Conservation (phyloP, 2,329 filamentous ascomycete species). For the Curvularia sp. region DNA sequence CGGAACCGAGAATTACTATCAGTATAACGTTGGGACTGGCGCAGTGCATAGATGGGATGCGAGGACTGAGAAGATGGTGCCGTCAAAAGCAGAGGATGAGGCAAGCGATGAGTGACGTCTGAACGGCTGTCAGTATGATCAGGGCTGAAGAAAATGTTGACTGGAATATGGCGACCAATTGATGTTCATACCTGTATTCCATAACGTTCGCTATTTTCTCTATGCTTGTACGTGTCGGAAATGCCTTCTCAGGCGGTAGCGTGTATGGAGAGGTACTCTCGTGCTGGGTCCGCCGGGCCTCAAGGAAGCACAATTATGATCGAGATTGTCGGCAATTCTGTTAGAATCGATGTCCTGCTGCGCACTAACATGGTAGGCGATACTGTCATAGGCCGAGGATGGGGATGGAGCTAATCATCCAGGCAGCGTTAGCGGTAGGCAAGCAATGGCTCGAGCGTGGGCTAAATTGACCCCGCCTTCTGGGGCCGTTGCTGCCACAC, state of each 20-base stretch:
- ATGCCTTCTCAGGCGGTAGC: background rate
- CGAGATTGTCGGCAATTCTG: background rate
- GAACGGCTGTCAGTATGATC: no score
- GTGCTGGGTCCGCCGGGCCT: background rate
- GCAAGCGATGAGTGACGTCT: no score
- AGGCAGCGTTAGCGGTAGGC: background rate
- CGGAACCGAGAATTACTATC: slow-evolving; percentile 83
- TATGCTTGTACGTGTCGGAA: background rate
- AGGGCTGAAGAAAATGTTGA: background rate
- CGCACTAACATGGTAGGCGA: background rate
- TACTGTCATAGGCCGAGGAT: background rate
- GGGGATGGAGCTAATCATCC: background rate
- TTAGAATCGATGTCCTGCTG: background rate
- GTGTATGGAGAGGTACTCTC: background rate
- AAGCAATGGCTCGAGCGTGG: slow-evolving; percentile 8
- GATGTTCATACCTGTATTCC: background rate
- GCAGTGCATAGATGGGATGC: slow-evolving; percentile 73
- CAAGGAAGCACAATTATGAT: background rate
- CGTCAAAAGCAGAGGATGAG: slow-evolving; percentile 37
- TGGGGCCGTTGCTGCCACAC: slow-evolving; percentile 2
- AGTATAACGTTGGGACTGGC: slow-evolving; percentile 79
- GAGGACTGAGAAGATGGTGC: slow-evolving; percentile 59
- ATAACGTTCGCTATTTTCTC: background rate
- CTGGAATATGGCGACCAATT: background rate
- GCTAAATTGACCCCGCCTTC: slow-evolving; percentile 13